phyloP scores from a whole-genome alignment of 495 filamentous ascomycete genomes.

The Aspergillus diversus region DNA sequence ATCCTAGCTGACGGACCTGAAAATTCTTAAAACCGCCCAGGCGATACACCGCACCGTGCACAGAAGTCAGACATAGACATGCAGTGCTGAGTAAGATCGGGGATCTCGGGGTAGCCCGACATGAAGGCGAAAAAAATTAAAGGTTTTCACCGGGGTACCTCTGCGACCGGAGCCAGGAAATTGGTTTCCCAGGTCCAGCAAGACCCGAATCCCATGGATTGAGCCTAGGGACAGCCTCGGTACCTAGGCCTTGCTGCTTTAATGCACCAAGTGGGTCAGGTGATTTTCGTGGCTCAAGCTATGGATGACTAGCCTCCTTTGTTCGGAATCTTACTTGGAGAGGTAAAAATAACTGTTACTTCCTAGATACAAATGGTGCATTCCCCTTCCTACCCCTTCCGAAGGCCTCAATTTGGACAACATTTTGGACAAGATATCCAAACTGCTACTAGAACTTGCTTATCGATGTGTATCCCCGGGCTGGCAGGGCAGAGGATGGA shows the following conservation, averaged over 20 bases:
- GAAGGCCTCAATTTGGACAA: too few relatives aligned
- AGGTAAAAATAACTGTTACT: too few relatives aligned
- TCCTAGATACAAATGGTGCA: too few relatives aligned
- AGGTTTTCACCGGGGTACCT: background rate
- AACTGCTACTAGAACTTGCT: too few relatives aligned
- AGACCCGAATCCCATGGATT: background rate
- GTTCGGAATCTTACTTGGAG: background rate
- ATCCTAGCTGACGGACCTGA: background rate
- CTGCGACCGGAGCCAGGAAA: background rate
- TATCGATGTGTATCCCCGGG: too few relatives aligned
- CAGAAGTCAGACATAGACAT: too few relatives aligned
- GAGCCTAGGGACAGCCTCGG: constrained; percentile 3
- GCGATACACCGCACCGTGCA: background rate
- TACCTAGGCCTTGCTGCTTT: constrained; percentile 2
- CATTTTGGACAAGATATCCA: too few relatives aligned
- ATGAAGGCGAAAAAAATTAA: background rate
- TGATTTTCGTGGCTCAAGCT: constrained; percentile 8
- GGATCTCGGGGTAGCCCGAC: background rate
- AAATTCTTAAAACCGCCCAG: background rate
- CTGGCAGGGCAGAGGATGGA: too few relatives aligned
- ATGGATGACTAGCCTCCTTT: background rate
- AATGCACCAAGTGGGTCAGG: constrained; percentile 4
- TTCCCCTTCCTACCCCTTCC: too few relatives aligned
- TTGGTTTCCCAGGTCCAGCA: background rate
- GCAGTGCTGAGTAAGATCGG: background rate